These are phyloP conservation scores for Talaromyces adpressus DNA, from an alignment of 495 filamentous ascomycete species.

Conservation along the genomic window DNA sequence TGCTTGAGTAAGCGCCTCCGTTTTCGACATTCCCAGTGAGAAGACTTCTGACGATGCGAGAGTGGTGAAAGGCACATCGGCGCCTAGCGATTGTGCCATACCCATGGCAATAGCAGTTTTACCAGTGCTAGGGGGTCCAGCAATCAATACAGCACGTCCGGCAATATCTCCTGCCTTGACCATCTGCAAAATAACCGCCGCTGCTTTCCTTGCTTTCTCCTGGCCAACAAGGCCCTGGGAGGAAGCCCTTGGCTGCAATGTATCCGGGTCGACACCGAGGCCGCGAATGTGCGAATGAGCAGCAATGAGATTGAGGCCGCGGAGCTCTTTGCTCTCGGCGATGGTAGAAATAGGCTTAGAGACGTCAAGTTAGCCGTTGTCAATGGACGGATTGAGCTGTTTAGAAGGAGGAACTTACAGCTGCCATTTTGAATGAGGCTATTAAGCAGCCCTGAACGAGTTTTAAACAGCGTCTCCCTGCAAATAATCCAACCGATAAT, in stretches of 20 bases:
- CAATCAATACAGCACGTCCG: constrained; percentile 88
- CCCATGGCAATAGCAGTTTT: constrained; percentile 99
- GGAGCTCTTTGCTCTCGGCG: constrained; percentile 88
- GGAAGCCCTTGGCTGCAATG: constrained; percentile 74
- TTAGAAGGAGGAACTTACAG: constrained; percentile 21
- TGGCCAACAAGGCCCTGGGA: constrained; percentile 97
- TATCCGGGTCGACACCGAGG: constrained; percentile 86
- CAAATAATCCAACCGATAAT: too few relatives aligned
- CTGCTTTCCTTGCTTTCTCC: constrained; percentile 91
- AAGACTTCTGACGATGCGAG: constrained; percentile 95
- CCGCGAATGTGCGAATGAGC: constrained; percentile 98
- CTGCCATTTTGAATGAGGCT: constrained; percentile 26
- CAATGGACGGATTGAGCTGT: constrained; percentile 6
- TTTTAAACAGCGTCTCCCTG: not conserved
- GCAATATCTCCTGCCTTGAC: constrained; percentile 98
- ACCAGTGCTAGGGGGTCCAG: constrained; percentile 93
- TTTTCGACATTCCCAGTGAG: constrained; percentile 98
- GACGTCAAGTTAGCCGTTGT: not conserved
- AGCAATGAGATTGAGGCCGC: constrained; percentile 91
- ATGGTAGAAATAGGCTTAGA: constrained; percentile 80
- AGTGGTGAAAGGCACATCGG: constrained; percentile 94
- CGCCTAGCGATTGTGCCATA: constrained; percentile 90
- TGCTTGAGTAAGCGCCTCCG: constrained; percentile 93
- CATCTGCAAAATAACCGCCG: constrained; percentile 94
- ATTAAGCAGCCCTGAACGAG: not conserved